Percentiles rank a stretch among this genome's conserved stretches.
These are phyloP conservation scores for Teratosphaeria zuluensis DNA, from an alignment of 2,329 filamentous ascomycete species.

Conservation along the genomic window DNA sequence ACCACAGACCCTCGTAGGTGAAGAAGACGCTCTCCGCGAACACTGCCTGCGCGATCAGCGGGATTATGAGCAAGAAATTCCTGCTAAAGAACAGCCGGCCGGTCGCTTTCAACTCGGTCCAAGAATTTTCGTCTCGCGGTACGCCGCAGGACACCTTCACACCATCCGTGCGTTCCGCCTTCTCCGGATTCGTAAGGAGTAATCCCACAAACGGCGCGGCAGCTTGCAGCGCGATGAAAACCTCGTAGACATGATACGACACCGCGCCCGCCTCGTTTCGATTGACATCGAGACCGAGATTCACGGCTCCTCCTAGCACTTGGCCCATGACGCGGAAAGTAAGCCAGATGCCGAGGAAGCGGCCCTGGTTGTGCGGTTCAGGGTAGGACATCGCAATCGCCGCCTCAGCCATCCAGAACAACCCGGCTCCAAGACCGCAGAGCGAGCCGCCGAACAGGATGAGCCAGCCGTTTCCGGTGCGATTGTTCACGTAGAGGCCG, in stretches of 20 bases:
- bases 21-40: conserved; percentile 65
- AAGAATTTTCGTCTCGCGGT: conserved; percentile 38
- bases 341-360: conserved; percentile 60
- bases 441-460: conserved; percentile 57
- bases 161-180: conserved; percentile 58
- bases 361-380: conserved; percentile 57
- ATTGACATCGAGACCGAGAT: conserved; percentile 54
- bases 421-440: conserved; percentile 59
- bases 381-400: conserved; percentile 65
- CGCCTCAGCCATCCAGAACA: conserved; percentile 69
- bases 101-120: conserved; percentile 51
- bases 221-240: conserved; percentile 63
- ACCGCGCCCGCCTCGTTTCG: conserved; percentile 52
- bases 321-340: conserved; percentile 53
- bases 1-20: conserved; percentile 54
- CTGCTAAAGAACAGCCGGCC: conserved; percentile 49
- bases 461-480: conserved; percentile 60
- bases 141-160: conserved; percentile 43
- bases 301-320: conserved; percentile 63
- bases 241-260: conserved; percentile 57
- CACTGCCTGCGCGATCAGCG: conserved; percentile 61
- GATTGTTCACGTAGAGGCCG: conserved; percentile 62
- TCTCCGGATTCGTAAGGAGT: conserved; percentile 49
- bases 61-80: conserved; percentile 54
- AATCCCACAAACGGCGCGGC: conserved; percentile 55